These are phyloP conservation scores for Trichophyton equinum DNA, from an alignment of 2,329 filamentous ascomycete genomes.

Conservation along the genomic window DNA sequence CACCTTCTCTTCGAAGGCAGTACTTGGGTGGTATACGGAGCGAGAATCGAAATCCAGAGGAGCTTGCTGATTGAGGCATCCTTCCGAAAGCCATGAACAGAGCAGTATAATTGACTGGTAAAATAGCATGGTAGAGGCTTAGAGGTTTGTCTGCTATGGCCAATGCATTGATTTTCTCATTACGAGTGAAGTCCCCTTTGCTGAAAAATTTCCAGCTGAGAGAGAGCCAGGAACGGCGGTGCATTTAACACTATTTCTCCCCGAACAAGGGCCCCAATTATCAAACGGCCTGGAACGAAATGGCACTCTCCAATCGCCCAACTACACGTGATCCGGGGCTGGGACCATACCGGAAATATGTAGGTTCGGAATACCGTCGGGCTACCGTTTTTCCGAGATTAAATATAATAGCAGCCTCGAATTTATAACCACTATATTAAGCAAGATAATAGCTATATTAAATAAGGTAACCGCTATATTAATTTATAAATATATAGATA, in stretches of 20 bases:
- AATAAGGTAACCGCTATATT: too few relatives aligned
- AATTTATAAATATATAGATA: too few relatives aligned
- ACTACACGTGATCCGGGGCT: not conserved
- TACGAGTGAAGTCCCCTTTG: not conserved
- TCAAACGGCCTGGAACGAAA: not conserved
- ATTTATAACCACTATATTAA: too few relatives aligned
- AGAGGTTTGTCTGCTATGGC: too few relatives aligned
- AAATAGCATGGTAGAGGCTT: not conserved
- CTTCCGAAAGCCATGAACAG: constrained; percentile 4
- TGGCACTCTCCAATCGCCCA: not conserved
- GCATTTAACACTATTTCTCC: not conserved
- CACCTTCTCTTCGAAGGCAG: constrained; percentile 6
- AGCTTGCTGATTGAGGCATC: constrained; percentile 5
- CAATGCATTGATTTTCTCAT: not conserved
- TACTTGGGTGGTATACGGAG: not conserved
- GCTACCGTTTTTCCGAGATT: too few relatives aligned
- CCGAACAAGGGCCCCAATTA: not conserved
- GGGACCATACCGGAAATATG: too few relatives aligned
- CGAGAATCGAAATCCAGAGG: not conserved
- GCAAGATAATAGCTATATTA: too few relatives aligned
- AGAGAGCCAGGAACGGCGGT: too few relatives aligned
- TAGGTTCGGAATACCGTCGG: too few relatives aligned
- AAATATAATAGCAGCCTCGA: too few relatives aligned
- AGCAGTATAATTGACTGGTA: constrained; percentile 7
- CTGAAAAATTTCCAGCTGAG: not conserved